phyloP scores from a whole-genome alignment of 2,329 filamentous ascomycete species.

The Pseudopithomyces maydicus region DNA sequence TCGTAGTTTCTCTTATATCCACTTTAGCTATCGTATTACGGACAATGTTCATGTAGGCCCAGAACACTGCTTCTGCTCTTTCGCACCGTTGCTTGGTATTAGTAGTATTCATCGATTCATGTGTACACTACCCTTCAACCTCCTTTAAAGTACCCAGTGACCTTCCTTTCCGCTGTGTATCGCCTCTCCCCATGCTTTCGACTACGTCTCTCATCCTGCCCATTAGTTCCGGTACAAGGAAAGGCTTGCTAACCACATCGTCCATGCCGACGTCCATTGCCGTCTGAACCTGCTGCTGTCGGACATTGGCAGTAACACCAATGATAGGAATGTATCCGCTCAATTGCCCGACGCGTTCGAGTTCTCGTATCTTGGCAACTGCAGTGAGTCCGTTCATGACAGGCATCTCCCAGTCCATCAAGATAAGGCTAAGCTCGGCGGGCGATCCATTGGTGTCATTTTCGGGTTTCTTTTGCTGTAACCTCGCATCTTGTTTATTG shows the following conservation, averaged over 20 bases:
- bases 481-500: neutral
- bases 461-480: no score
- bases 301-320: conserved; percentile 43
- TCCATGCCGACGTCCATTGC: conserved; percentile 42
- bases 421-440: conserved; percentile 25
- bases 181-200: neutral
- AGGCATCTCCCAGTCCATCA: conserved; percentile 44
- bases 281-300: conserved; percentile 34
- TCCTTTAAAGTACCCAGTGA: neutral
- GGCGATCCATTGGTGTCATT: neutral
- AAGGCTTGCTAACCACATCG: conserved; percentile 76
- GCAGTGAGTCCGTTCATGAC: conserved; percentile 39
- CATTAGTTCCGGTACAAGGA: conserved; percentile 48
- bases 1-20: no score
- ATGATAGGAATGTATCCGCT: conserved; percentile 35
- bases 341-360: conserved; percentile 27
- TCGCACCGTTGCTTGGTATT: no score
- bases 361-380: conserved; percentile 28
- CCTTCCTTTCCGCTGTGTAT: neutral
- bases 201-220: conserved; percentile 12
- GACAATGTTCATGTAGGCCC: no score
- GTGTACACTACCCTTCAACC: neutral
- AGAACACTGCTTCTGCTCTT: no score
- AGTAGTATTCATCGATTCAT: no score
- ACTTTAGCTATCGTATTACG: no score